Evolutionary conservation across 148 eudicot genomes (phyloP), one percentile per base, ranked within the genome.

Genomic region (Chenopodium album): DNA sequence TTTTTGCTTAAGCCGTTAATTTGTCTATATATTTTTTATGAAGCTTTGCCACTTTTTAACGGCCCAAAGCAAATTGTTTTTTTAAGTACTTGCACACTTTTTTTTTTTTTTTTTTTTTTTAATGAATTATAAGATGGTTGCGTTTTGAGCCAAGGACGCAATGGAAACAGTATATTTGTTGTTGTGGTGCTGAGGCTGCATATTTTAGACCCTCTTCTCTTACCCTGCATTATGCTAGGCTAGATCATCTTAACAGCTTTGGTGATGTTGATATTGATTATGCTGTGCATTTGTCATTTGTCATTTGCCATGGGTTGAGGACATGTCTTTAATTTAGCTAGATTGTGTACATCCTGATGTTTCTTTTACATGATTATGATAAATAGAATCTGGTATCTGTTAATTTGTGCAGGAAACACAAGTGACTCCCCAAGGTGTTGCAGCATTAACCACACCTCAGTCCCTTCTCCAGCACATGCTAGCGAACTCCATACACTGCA

Each of bases 381-480:
- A 31, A 22, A 14, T 76, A 19, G 52, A n/a, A 4, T 34, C 28
- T 52, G 71, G 64, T 59, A 22, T 79, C 34, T 73, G 7, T 75
- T 44, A 69, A 73, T 54, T 73, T 62, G 31, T 84, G 71, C 92
- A 97, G 99, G 99, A 97, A 59, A 80, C 76, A 76, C 79, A 88
- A 0, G 71, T 97, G 63, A 90, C 84, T 84, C 96, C 97, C 65
- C 92, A 85, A 83, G 95, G 93, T 81, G 92, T 97, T 60, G 92
- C 93, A 7, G 92, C 94, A 62, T 79, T 94, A 87, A 79, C 92
- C n/a, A 91, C 83, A 28, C 94, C 97, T 71, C 99, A 97, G 79
- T 62, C 94, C 47, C 97, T 97, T 76, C 90, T 93, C 29, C 87
- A 82, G 65, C 97, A 92, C 87, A 92, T 97, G 98, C 97, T 92